A percentile compares a stretch with the other conserved stretches of the same genome.
Conservation (phyloP, 345 rosid genomes). For the Salix arbutifolia region DNA sequence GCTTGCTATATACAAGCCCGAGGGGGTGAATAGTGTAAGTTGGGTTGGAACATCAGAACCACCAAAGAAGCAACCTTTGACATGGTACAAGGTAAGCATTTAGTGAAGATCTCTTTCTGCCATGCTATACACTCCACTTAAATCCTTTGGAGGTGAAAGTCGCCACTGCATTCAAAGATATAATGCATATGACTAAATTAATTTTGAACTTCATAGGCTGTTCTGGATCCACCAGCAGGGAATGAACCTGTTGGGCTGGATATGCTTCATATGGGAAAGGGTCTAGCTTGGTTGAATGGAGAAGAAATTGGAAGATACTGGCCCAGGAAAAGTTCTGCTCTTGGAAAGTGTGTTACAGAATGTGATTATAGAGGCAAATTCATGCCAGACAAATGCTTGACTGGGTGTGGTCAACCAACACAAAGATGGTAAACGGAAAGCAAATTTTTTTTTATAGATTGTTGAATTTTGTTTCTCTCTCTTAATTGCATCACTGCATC, state of each 20-base stretch:
- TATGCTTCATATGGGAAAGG: conserved; percentile 92
- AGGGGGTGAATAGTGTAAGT: conserved; percentile 35
- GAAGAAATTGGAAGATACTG: conserved; percentile 94
- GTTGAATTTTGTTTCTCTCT: not conserved
- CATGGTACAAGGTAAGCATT: conserved; percentile 81
- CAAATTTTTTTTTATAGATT: not conserved
- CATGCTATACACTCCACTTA: not conserved
- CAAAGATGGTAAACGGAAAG: conserved; percentile 76
- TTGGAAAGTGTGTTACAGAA: conserved; percentile 52
- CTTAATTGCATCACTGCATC: not conserved
- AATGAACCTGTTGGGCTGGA: conserved; percentile 85
- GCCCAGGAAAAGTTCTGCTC: conserved; percentile 47
- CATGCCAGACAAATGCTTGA: conserved; percentile 68
- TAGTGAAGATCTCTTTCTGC: not conserved
- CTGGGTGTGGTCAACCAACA: conserved; percentile 88
- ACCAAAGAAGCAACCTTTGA: conserved; percentile 68
- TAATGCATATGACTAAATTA: not conserved
- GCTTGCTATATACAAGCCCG: conserved; percentile 54
- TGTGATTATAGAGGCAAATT: conserved; percentile 83
- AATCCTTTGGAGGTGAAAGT: not conserved
- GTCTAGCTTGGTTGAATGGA: conserved; percentile 96
- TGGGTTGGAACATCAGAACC: conserved; percentile 71
- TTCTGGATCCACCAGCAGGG: conserved; percentile 70
- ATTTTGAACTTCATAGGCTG: conserved; percentile 41
- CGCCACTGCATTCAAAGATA: not conserved